Evolutionary conservation across 225 moss, liverwort and hornwort species (phyloP).

Genomic region (Ulota crispa): DNA sequence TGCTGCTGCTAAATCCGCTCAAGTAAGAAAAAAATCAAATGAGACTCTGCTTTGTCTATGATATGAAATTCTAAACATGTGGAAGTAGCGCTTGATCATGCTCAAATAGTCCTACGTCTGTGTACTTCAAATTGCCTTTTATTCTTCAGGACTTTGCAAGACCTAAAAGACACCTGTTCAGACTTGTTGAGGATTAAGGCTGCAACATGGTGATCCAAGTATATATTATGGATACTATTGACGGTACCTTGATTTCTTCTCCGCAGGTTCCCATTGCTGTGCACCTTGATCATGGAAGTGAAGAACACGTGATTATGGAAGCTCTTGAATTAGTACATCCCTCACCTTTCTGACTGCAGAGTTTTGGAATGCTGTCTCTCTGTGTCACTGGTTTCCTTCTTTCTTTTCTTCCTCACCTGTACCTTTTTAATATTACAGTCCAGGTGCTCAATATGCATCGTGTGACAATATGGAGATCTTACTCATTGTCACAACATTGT

Average conservation of each 20-base stretch:
- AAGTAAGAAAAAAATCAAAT: constrained; percentile 36
- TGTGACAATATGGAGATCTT: neutral
- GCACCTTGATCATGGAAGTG: constrained; percentile 88
- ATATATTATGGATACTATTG: neutral
- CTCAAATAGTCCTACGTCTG: neutral
- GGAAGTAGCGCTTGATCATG: neutral
- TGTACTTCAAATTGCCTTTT: neutral
- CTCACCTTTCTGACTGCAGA: constrained; percentile 1
- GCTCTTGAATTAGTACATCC: constrained; percentile 63
- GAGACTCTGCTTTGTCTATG: neutral
- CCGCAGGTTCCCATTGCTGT: constrained; percentile 83
- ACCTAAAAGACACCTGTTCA: neutral
- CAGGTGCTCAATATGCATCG: neutral
- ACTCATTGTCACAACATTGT: neutral
- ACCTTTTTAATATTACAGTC: neutral
- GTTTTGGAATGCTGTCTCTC: neutral
- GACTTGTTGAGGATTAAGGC: neutral
- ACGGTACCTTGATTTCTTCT: neutral
- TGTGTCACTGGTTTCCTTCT: neutral
- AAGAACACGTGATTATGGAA: constrained; percentile 60
- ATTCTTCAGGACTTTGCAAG: neutral
- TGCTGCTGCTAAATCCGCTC: constrained; percentile 74
- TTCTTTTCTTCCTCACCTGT: neutral
- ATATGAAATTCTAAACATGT: constrained; percentile 1
- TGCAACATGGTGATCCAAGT: neutral